Base-by-base conservation (phyloP, 257 asterid species). In the Echium plantagineum region DNA sequence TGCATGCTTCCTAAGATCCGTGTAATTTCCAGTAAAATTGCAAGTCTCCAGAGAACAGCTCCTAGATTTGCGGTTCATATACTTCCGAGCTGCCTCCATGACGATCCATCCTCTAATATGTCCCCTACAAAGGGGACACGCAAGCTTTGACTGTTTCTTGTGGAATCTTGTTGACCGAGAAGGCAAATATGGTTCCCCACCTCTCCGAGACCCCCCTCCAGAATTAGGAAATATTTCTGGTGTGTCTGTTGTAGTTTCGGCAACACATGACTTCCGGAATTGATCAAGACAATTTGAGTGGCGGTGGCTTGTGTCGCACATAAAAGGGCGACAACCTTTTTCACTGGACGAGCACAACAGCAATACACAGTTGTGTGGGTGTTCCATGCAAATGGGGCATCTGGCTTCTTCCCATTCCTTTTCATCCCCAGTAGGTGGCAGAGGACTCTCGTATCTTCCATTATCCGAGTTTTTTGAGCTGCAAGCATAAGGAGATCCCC, bases 61-160 rank as follows among this genome's bases (percentile, higher is more conserved):
- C 72, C 95, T 78, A 16, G 62, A 51, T 63, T 80, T 77, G n/a
- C 73, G 69, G 69, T 89, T 68, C 94, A 89, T 74, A 66, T 61
- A 77, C 32, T 22, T 62, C 42, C 95, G 77, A 55, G 85, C 94
- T 54, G 74, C 69, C 56, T 64, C 77, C 6, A 58, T 17, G 17
- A 78, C 83, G 21, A 72, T 53, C 76, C 81, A 77, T 49, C 91
- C 83, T 20, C 63, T 60, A 46, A 83, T 67, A 53, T 47, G 68
- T 53, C 97, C 96, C 56, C 97, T 77, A 65, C 94, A 86, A 53
- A 89, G 85, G 54, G 97, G 95, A 78, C 97, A 89, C 19, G 65
- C 61, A 9, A 84, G 73, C 62, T 69, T 71, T 19, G 74, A 28
- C 42, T 62, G 66, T 15, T 26, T 57, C 51, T 59, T 60, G 21